Conservation (phyloP, 2,329 filamentous ascomycete species). For the Ciborinia camelliae region DNA sequence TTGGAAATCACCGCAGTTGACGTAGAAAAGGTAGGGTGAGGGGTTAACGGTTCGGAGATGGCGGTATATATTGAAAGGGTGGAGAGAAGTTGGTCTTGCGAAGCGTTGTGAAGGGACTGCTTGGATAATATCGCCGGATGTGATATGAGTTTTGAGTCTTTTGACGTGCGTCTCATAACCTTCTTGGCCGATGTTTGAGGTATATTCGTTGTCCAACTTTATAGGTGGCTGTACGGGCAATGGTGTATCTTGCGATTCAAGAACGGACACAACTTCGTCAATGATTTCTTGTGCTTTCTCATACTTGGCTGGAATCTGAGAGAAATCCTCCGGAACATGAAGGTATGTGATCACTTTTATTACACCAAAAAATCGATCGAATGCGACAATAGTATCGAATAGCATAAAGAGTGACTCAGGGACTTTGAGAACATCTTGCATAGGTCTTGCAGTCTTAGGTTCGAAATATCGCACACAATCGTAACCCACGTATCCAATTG, state of each 20-base stretch:
- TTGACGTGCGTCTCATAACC: slow-evolving; percentile 93
- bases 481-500: slow-evolving; percentile 95
- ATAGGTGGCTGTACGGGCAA: slow-evolving; percentile 75
- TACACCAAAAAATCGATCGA: slow-evolving; percentile 91
- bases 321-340: slow-evolving; percentile 57
- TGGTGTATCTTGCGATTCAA: slow-evolving; percentile 72
- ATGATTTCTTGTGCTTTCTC: slow-evolving; percentile 62
- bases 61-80: slow-evolving; percentile 97
- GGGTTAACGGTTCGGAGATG: slow-evolving; percentile 97
- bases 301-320: slow-evolving; percentile 66
- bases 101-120: slow-evolving; percentile 94
- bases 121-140: slow-evolving; percentile 92
- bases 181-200: slow-evolving; percentile 82
- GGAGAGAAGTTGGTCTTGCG: slow-evolving; percentile 80
- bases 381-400: slow-evolving; percentile 89
- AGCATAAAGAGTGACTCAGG: slow-evolving; percentile 97
- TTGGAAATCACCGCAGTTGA: slow-evolving; percentile 88
- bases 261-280: slow-evolving; percentile 62
- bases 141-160: slow-evolving; percentile 84
- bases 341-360: slow-evolving; percentile 94
- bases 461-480: slow-evolving; percentile 98
- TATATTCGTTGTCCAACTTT: slow-evolving; percentile 70
- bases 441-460: slow-evolving; percentile 84
- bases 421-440: slow-evolving; percentile 84
- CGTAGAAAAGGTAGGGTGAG: slow-evolving; percentile 94